Percentiles rank a stretch among this genome's conserved stretches.
phyloP scores from a whole-genome alignment of 352 stramenopile species.

The Aphanomyces astaci region DNA sequence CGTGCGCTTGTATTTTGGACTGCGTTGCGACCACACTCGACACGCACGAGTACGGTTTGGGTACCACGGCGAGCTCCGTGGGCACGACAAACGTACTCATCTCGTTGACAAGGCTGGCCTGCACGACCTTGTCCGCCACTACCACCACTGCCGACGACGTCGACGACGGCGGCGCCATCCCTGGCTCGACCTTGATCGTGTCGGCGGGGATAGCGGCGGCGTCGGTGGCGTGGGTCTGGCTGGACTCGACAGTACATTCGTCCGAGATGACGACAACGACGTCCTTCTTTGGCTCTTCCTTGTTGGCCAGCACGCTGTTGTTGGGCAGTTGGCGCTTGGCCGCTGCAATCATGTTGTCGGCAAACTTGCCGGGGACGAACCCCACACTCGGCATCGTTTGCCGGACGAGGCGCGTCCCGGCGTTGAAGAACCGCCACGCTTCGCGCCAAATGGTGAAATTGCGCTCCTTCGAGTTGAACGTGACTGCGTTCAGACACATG shows the following conservation, averaged over 20 bases:
- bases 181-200: neutral
- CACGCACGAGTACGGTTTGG: conserved; percentile 55
- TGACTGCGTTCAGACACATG: conserved; percentile 93
- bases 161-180: neutral
- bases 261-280: conserved; percentile 3
- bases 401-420: conserved; percentile 60
- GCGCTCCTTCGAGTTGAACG: conserved; percentile 89
- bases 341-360: conserved; percentile 40
- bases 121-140: too few relatives aligned
- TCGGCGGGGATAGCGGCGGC: neutral
- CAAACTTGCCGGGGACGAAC: conserved; percentile 31
- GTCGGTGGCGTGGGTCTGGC: neutral
- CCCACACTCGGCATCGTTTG: conserved; percentile 42
- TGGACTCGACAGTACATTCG: neutral
- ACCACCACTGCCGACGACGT: too few relatives aligned
- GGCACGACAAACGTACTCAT: conserved; percentile 51
- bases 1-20: conserved; percentile 69
- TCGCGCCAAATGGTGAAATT: conserved; percentile 89
- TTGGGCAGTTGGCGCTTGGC: conserved; percentile 70
- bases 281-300: conserved; percentile 19
- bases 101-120: too few relatives aligned
- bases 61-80: conserved; percentile 43
- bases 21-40: conserved; percentile 65
- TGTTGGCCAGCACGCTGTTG: conserved; percentile 43
- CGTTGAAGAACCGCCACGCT: conserved; percentile 87